These are phyloP conservation scores for Nicotiana otophora DNA, from an alignment of 257 asterid genomes.

Conservation along the genomic window DNA sequence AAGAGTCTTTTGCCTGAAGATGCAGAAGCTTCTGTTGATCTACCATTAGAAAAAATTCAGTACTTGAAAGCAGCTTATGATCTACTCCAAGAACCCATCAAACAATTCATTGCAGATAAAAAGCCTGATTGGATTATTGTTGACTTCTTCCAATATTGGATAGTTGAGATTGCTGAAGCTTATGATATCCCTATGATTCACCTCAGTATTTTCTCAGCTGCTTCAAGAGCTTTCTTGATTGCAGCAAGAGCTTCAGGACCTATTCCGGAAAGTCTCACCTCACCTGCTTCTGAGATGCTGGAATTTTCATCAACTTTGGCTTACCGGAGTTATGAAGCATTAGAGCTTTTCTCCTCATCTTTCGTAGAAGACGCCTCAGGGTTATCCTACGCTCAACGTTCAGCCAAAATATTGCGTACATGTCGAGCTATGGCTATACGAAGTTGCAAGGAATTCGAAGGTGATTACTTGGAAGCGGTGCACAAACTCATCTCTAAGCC, in stretches of 20 bases:
- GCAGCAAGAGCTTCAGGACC: background rate
- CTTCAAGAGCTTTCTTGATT: conserved; percentile 5
- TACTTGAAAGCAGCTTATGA: conserved; percentile 14
- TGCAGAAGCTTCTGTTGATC: conserved; percentile 31
- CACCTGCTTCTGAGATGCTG: conserved; percentile 9
- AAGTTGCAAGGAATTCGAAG: conserved; percentile 17
- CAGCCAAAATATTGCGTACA: background rate
- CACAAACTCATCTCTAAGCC: conserved; percentile 12
- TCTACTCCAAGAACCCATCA: conserved; percentile 11
- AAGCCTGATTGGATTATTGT: conserved; percentile 12
- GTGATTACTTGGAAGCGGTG: conserved; percentile 3
- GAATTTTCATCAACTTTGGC: conserved; percentile 19
- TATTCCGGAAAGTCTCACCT: conserved; percentile 4
- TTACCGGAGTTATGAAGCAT: conserved; percentile 11
- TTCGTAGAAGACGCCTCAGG: conserved; percentile 14
- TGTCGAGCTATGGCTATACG: conserved; percentile 13
- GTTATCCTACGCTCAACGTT: background rate
- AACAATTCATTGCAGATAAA: conserved; percentile 12
- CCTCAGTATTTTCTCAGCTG: conserved; percentile 7
- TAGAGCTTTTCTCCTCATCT: background rate
- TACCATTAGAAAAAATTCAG: conserved; percentile 11
- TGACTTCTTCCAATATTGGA: conserved; percentile 6
- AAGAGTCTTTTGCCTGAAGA: conserved; percentile 17
- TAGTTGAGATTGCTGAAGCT: background rate
- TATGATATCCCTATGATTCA: background rate